Percentiles rank a stretch among this genome's conserved stretches.
Evolutionary conservation across 2,329 filamentous ascomycete species (phyloP).

Genomic region (Neofusicoccum umdonicola): DNA sequence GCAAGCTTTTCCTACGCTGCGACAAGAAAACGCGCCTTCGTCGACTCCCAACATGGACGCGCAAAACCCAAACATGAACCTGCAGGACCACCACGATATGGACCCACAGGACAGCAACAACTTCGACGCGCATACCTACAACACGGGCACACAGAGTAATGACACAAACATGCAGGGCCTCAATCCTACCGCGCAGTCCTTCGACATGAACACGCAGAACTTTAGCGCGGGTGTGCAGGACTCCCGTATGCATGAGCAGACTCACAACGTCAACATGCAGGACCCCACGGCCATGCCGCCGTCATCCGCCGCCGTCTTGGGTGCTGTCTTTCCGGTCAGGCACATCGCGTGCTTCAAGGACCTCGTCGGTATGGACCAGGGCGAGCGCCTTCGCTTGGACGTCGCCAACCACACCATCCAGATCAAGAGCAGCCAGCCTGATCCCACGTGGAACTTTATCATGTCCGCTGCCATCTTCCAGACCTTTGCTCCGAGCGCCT

Average conservation of each 20-base stretch:
- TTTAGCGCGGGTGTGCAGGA: no score
- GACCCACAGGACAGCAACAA: not conserved
- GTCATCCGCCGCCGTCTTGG: not conserved
- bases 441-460: not conserved
- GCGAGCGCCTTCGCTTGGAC: not conserved
- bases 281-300: not conserved
- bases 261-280: no score
- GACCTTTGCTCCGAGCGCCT: not conserved
- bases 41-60: no score
- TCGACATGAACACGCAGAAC: no score
- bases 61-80: no score
- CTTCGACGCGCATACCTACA: not conserved
- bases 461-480: not conserved
- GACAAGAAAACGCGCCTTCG: not conserved
- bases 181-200: no score
- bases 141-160: no score
- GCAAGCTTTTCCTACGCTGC: not conserved
- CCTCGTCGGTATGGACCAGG: not conserved
- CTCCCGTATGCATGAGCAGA: no score
- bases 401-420: not conserved
- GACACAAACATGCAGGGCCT: no score
- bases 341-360: not conserved
- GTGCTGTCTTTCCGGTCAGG: no score
- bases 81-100: no score
- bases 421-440: not conserved